phyloP scores from a whole-genome alignment of 1,284 basidiomycete genomes.

The Ustilago loliicola region DNA sequence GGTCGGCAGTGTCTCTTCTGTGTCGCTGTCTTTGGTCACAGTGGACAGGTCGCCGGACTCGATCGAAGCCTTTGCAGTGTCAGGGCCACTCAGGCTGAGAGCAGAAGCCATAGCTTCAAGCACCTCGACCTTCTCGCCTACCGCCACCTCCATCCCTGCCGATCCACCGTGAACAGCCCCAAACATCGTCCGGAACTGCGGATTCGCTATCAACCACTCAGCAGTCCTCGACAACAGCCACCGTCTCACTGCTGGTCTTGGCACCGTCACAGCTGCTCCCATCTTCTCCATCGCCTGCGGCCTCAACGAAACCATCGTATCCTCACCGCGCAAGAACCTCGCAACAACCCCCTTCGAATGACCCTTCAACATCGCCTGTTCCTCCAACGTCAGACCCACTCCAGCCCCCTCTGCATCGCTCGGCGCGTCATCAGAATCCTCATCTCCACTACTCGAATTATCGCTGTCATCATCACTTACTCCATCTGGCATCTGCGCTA shows the following conservation, averaged over 20 bases:
- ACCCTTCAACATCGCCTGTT: conserved; percentile 21
- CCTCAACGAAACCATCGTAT: neutral
- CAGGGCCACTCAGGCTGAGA: conserved; percentile 12
- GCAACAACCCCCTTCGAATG: conserved; percentile 20
- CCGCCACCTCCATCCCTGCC: conserved; percentile 2
- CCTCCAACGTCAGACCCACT: conserved; percentile 14
- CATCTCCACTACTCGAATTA: conserved; percentile 16
- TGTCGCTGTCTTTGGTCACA: neutral
- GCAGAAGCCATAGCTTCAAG: conserved; percentile 35
- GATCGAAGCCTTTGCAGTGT: neutral
- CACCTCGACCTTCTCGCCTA: conserved; percentile 44
- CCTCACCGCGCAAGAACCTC: conserved; percentile 15
- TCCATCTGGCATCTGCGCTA: conserved; percentile 15
- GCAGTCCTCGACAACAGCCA: conserved; percentile 37
- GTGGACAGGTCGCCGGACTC: neutral
- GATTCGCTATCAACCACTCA: conserved; percentile 40
- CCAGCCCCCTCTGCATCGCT: conserved; percentile 19
- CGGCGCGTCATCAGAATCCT: conserved; percentile 27
- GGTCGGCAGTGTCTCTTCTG: conserved; percentile 12
- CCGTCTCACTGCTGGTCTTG: conserved; percentile 12
- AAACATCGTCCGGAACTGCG: conserved; percentile 44
- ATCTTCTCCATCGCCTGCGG: neutral
- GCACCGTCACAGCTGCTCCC: neutral
- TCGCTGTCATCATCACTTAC: conserved; percentile 27
- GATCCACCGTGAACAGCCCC: neutral